These are phyloP conservation scores for Coriolopsis trogii DNA, from an alignment of 1,284 basidiomycete genomes.

Conservation along the genomic window DNA sequence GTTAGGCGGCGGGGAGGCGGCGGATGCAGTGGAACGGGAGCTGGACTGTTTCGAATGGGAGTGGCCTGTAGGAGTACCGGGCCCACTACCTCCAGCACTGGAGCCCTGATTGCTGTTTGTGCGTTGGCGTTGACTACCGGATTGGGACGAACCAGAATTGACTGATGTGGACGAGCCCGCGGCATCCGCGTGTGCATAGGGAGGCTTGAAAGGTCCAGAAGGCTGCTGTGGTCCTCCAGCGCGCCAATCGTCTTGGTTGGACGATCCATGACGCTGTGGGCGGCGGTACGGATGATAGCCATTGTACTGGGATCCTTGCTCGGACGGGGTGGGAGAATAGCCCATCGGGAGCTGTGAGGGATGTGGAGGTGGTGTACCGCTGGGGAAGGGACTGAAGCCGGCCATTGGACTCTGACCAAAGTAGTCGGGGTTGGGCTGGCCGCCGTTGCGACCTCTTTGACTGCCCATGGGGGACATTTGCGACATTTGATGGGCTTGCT, in stretches of 20 bases:
- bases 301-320: constrained; percentile 49
- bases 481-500: constrained; percentile 47
- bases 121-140: constrained; percentile 51
- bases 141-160: constrained; percentile 57
- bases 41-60: constrained; percentile 35
- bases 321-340: constrained; percentile 37
- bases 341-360: constrained; percentile 45
- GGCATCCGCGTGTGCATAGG: constrained; percentile 75
- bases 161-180: constrained; percentile 75
- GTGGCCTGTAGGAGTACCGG: constrained; percentile 16
- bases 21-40: constrained; percentile 29
- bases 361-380: constrained; percentile 69
- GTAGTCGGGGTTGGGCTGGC: constrained; percentile 49
- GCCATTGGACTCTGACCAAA: constrained; percentile 55
- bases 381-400: constrained; percentile 65
- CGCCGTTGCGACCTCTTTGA: constrained; percentile 39
- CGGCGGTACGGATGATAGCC: constrained; percentile 83
- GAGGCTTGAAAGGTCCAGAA: constrained; percentile 53
- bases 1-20: constrained; percentile 25
- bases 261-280: constrained; percentile 52
- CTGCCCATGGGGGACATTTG: constrained; percentile 40
- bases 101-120: constrained; percentile 55
- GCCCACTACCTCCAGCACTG: constrained; percentile 24
- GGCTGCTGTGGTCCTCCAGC: constrained; percentile 37
- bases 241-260: constrained; percentile 51